Evolutionary conservation across 306 rosid species (phyloP), one percentile per base, ranked within the genome.

Genomic region (Prunus persica): DNA sequence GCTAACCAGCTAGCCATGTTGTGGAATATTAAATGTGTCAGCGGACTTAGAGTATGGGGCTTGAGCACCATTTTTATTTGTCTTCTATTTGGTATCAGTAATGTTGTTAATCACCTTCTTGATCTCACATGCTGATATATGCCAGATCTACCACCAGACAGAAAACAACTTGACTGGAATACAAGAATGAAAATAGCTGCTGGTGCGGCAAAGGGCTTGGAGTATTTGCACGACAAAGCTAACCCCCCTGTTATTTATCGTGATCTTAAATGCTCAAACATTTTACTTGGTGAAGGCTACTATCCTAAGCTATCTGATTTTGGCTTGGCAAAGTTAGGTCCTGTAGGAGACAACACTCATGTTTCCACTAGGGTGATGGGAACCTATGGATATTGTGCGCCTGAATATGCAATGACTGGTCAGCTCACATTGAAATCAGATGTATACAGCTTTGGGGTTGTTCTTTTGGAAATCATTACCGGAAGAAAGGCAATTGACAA

Each of bases 351-450:
- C 74, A 86, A 81, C 50, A 86, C 90, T 66, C 90, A 86, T 67
- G 90, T 86, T 49, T 86, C 90, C 41, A 86, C 90, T 14, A 81
- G 90, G 75, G 90, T 86, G 71, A 86, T 86, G 90, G 90, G 90
- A 76, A 86, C 90, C 57, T 86, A 86, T 76, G 90, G 90, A 81
- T 86, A 86, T 41, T 86, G 90, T 69, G 90, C 90, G 2, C 90
- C 90, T 69, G 90, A 86, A 68, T 86, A 86, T 81, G 90, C 90
- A 76, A 86, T 86, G 90, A 86, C 90, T 6, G 90, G 90, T 78
- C 90, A 86, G 56, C 90, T 86, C 76, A 86, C 90, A 50, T 79
- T 86, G 65, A 86, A 86, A 76, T 86, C 90, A 27, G 88, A 86
- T 55, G 90, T 86, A 45, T 86, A 84, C 61, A 86, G 90, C 82